Conservation (phyloP, 2,329 filamentous ascomycete species). For the Aureobasidium uvarum region DNA sequence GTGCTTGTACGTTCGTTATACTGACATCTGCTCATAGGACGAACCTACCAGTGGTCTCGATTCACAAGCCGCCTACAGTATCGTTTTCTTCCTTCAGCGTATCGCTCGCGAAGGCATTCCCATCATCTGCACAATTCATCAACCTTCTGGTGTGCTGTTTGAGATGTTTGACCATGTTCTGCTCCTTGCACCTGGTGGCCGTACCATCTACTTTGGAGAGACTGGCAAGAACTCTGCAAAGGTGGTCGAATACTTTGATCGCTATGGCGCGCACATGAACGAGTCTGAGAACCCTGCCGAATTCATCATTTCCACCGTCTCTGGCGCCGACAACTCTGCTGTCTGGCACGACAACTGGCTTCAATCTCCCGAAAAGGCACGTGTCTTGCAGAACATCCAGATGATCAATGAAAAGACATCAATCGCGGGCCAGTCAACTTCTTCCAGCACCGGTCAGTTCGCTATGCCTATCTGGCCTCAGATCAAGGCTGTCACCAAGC, state of each 20-base stretch:
- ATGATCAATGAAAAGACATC: constrained; percentile 16
- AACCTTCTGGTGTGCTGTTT: constrained; percentile 60
- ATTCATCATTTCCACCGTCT: constrained; percentile 61
- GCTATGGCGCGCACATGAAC: constrained; percentile 61
- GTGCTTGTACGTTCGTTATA: too few species aligned
- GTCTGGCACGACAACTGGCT: constrained; percentile 48
- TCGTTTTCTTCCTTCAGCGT: constrained; percentile 60
- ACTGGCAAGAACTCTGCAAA: constrained; percentile 45
- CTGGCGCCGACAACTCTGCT: constrained; percentile 45
- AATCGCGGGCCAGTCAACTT: neutral
- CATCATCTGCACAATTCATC: constrained; percentile 50
- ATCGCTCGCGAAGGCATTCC: constrained; percentile 52
- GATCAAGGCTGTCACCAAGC: constrained; percentile 17
- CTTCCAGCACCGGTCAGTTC: neutral
- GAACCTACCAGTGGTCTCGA: constrained; percentile 61
- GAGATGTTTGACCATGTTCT: constrained; percentile 47
- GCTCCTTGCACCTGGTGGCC: constrained; percentile 46
- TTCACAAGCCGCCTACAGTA: constrained; percentile 62
- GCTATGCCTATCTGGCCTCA: constrained; percentile 20
- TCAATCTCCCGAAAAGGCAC: constrained; percentile 45
- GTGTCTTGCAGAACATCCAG: constrained; percentile 39
- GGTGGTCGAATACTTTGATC: constrained; percentile 58
- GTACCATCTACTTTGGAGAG: constrained; percentile 49
- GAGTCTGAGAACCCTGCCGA: constrained; percentile 71
- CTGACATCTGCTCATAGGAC: constrained; percentile 39